These are phyloP conservation scores for Fusarium sarcochroum DNA, from an alignment of 2,329 filamentous ascomycete species.

Conservation along the genomic window DNA sequence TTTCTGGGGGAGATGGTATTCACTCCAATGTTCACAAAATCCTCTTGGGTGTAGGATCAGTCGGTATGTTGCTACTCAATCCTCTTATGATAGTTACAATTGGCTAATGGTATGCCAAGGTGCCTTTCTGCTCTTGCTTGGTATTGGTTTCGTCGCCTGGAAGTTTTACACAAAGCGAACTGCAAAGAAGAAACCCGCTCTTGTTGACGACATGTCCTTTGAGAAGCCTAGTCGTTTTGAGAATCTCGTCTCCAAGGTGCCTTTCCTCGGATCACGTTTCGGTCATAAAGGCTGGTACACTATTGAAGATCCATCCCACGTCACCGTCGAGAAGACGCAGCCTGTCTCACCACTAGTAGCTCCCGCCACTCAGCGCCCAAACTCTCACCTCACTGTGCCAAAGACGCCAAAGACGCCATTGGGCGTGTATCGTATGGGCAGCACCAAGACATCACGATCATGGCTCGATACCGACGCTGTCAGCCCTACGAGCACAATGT, in stretches of 20 bases:
- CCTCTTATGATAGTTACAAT: not conserved
- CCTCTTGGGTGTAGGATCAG: constrained; percentile 42
- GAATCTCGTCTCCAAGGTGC: constrained; percentile 52
- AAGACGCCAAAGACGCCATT: constrained; percentile 16
- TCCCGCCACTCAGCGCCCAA: constrained; percentile 42
- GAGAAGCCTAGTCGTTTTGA: constrained; percentile 42
- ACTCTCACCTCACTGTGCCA: constrained; percentile 46
- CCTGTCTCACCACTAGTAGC: constrained; percentile 14
- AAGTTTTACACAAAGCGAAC: constrained; percentile 36
- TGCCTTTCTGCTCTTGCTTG: constrained; percentile 41
- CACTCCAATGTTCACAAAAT: constrained; percentile 47
- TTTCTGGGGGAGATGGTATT: constrained; percentile 21
- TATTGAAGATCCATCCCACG: constrained; percentile 48
- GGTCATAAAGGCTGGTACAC: constrained; percentile 54
- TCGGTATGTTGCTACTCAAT: constrained; percentile 36
- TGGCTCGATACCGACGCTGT: constrained; percentile 35
- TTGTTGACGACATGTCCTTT: constrained; percentile 40
- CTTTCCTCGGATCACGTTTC: constrained; percentile 54
- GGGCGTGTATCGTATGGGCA: constrained; percentile 38
- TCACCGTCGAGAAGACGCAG: constrained; percentile 42
- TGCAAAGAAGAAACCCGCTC: constrained; percentile 16
- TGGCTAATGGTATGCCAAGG: constrained; percentile 28
- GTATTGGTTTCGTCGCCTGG: constrained; percentile 44
- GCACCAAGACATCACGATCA: constrained; percentile 17
- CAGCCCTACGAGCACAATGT: constrained; percentile 44